Conservation (phyloP, 495 filamentous ascomycete genomes). For the Gamarada debralockiae region DNA sequence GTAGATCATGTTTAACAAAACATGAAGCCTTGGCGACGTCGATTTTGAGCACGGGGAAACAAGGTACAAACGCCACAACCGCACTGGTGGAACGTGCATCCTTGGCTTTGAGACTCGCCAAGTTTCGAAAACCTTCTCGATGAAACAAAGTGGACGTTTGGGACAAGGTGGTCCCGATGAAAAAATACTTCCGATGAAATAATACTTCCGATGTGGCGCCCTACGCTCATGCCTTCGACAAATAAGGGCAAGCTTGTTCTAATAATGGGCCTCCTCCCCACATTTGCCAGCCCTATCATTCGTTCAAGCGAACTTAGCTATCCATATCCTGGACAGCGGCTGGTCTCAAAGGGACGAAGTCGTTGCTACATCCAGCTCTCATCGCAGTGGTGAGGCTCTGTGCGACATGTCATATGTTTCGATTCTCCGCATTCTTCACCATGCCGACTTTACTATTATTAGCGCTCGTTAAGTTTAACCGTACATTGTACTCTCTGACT, state of each 20-base stretch:
- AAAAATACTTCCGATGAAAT: not conserved
- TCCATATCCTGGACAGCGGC: too few relatives aligned
- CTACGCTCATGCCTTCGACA: not conserved
- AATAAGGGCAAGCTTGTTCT: not conserved
- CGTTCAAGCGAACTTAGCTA: too few relatives aligned
- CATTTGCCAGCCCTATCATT: constrained; percentile 8
- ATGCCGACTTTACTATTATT: too few relatives aligned
- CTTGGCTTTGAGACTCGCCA: not conserved
- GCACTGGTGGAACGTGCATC: not conserved
- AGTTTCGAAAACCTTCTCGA: not conserved
- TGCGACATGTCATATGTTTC: constrained; percentile 15
- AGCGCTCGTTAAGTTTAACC: too few relatives aligned
- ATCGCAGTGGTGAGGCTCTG: constrained; percentile 5
- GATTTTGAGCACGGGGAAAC: too few relatives aligned
- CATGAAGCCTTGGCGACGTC: too few relatives aligned
- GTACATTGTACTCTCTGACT: too few relatives aligned
- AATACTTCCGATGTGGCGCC: not conserved
- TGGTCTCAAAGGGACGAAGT: not conserved
- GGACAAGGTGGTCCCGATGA: not conserved
- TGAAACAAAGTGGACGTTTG: constrained; percentile 6
- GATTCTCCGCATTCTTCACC: not conserved
- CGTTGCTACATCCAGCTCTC: not conserved
- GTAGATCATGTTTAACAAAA: too few relatives aligned
- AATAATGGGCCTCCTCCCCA: not conserved
- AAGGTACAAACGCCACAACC: not conserved